Conservation (phyloP, 2,329 filamentous ascomycete species). For the Colletotrichum liriopes region DNA sequence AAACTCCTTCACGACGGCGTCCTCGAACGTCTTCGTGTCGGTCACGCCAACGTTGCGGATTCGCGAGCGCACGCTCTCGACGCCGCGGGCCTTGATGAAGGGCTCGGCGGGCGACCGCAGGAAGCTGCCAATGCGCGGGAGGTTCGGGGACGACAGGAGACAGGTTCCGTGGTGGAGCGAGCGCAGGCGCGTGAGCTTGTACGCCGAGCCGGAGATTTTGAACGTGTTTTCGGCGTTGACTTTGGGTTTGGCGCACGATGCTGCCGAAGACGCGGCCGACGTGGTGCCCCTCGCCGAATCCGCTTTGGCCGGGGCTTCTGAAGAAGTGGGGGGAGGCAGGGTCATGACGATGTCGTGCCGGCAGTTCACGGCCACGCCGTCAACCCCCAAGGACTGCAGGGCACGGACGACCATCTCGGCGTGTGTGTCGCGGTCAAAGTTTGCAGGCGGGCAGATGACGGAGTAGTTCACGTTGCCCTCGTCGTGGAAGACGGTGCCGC, state of each 20-base stretch:
- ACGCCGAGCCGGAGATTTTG: slow-evolving; percentile 95
- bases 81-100: slow-evolving; percentile 85
- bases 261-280: background rate
- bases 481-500: slow-evolving; percentile 96
- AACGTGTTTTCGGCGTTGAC: slow-evolving; percentile 57
- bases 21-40: slow-evolving; percentile 59
- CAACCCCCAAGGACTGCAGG: slow-evolving; percentile 72
- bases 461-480: slow-evolving; percentile 94
- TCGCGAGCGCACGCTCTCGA: slow-evolving; percentile 90
- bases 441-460: slow-evolving; percentile 84
- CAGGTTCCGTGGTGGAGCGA: slow-evolving; percentile 96
- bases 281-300: background rate
- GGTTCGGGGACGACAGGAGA: slow-evolving; percentile 82
- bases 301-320: slow-evolving; percentile 4
- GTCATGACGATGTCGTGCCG: slow-evolving; percentile 94
- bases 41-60: slow-evolving; percentile 82
- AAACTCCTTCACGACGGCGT: slow-evolving; percentile 77
- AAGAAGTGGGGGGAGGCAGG: slow-evolving; percentile 42
- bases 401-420: slow-evolving; percentile 95
- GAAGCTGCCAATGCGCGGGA: slow-evolving; percentile 78
- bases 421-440: slow-evolving; percentile 88
- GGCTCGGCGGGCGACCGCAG: slow-evolving; percentile 84
- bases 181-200: slow-evolving; percentile 87
- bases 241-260: slow-evolving; percentile 17
- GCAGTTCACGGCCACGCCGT: slow-evolving; percentile 82